phyloP scores from a whole-genome alignment of 345 rosid genomes.

The Camelina neglecta region DNA sequence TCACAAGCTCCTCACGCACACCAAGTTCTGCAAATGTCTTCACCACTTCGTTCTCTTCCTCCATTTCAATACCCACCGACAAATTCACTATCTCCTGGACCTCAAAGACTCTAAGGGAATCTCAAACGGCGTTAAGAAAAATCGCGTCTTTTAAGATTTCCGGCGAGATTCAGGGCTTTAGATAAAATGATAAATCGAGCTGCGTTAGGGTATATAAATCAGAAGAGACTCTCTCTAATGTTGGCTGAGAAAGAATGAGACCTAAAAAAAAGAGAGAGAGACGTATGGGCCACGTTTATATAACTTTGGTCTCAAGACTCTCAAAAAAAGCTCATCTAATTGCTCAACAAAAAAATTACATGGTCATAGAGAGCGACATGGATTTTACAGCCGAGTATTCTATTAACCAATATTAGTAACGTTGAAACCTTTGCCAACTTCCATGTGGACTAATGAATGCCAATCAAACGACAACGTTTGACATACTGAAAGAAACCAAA shows the following conservation, averaged over 20 bases:
- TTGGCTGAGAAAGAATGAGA: background rate
- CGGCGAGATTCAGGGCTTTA: constrained; percentile 17
- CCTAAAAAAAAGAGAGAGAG: background rate
- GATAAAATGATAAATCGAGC: background rate
- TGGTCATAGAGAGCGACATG: too few species aligned
- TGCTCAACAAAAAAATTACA: too few species aligned
- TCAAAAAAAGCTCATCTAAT: too few species aligned
- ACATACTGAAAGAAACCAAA: too few species aligned
- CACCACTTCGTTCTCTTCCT: constrained; percentile 61
- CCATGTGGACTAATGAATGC: too few species aligned
- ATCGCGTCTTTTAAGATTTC: background rate
- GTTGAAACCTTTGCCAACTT: too few species aligned
- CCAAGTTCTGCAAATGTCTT: constrained; percentile 77
- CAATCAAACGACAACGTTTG: too few species aligned
- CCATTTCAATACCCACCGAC: constrained; percentile 36
- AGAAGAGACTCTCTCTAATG: too few species aligned
- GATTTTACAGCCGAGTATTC: too few species aligned
- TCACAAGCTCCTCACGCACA: constrained; percentile 65
- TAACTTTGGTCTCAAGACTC: too few species aligned
- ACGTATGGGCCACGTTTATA: background rate
- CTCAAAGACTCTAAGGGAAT: background rate
- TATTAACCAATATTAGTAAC: too few species aligned
- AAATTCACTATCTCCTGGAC: constrained; percentile 1
- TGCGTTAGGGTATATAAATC: background rate
- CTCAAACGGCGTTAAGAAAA: background rate